Evolutionary conservation across 2,329 filamentous ascomycete species (phyloP).

Genomic region (Neophaeococcomyces aloes): DNA sequence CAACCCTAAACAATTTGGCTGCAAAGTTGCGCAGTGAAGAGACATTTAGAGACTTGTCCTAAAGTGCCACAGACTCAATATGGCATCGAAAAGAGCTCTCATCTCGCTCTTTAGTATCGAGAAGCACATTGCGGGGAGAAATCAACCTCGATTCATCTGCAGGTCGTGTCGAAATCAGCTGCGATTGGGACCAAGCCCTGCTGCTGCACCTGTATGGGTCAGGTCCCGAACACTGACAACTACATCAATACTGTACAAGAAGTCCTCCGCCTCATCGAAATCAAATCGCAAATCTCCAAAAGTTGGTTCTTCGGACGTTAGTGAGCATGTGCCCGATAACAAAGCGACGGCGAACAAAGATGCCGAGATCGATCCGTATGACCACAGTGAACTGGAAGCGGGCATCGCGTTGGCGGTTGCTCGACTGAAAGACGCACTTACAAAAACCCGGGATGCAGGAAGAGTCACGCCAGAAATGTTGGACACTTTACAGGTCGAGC

Average conservation of each 20-base stretch:
- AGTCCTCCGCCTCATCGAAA: slow-evolving; percentile 42
- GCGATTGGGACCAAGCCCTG: neutral
- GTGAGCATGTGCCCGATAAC: slow-evolving; percentile 37
- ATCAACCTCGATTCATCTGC: neutral
- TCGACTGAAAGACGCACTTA: slow-evolving; percentile 50
- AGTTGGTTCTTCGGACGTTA: slow-evolving; percentile 22
- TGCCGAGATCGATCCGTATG: slow-evolving; percentile 44
- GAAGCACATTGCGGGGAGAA: no score
- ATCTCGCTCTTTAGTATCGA: no score
- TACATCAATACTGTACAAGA: slow-evolving; percentile 37
- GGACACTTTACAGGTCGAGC: slow-evolving; percentile 50
- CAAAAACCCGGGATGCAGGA: slow-evolving; percentile 52
- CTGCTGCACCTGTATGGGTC: neutral
- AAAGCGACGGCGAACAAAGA: slow-evolving; percentile 29
- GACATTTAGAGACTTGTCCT: no score
- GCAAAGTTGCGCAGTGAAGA: no score
- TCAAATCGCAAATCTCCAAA: slow-evolving; percentile 23
- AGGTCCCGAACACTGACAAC: slow-evolving; percentile 14
- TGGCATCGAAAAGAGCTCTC: no score
- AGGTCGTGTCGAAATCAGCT: neutral
- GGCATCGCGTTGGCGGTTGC: slow-evolving; percentile 46
- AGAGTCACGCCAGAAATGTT: slow-evolving; percentile 52
- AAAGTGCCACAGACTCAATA: no score
- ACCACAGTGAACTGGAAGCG: slow-evolving; percentile 48
- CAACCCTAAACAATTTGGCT: no score